phyloP scores from a whole-genome alignment of 352 stramenopile species.

The Phytopythium ostracodes region DNA sequence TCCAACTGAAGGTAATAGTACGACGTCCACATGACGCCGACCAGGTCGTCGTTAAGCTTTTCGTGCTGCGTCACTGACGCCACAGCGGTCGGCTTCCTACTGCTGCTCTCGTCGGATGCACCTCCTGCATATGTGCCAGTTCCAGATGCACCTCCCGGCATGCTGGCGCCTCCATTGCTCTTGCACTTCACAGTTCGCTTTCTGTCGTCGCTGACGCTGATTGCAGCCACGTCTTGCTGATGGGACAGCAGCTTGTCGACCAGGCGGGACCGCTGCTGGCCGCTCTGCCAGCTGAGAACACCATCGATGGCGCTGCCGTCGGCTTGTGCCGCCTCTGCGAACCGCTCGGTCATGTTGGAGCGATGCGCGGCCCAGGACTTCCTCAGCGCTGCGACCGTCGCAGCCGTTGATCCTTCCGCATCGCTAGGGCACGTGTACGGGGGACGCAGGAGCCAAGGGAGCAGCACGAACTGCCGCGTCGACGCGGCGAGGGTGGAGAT shows the following conservation, averaged over 20 bases:
- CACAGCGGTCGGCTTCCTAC: not conserved
- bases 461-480: not conserved
- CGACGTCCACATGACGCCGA: slow-evolving; percentile 30
- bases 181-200: not conserved
- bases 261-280: slow-evolving; percentile 3
- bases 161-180: not conserved
- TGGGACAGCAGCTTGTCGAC: slow-evolving; percentile 10
- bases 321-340: slow-evolving; percentile 26
- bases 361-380: slow-evolving; percentile 24
- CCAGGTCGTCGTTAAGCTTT: slow-evolving; percentile 17
- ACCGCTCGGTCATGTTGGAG: slow-evolving; percentile 22
- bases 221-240: not conserved
- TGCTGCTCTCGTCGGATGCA: not conserved
- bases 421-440: not conserved
- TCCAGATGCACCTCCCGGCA: not conserved
- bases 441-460: slow-evolving; percentile 12
- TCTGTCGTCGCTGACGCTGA: not conserved
- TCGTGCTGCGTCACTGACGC: not conserved
- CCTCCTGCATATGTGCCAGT: not conserved
- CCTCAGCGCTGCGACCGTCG: slow-evolving; percentile 9
- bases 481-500: not conserved
- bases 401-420: slow-evolving; percentile 8
- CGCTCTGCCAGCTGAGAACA: slow-evolving; percentile 19
- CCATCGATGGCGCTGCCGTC: slow-evolving; percentile 9
- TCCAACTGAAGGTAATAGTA: slow-evolving; percentile 35